A percentile compares a stretch with the other conserved stretches of the same genome.
Conservation (phyloP, 345 rosid genomes). For the Nephelium lappaceum region DNA sequence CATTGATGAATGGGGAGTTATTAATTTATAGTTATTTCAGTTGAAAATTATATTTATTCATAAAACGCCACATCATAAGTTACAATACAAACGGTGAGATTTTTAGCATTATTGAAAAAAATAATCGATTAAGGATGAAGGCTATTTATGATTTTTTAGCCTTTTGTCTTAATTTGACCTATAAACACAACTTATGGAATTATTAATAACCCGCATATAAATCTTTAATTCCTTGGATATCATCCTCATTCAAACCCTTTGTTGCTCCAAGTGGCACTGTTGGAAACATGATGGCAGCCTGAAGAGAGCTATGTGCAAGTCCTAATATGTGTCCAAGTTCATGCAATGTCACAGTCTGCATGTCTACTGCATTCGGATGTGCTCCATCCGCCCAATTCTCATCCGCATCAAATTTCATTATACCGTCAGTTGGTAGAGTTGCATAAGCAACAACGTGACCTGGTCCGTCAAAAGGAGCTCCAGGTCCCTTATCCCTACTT, state of each 20-base stretch:
- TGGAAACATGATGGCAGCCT: slow-evolving; percentile 15
- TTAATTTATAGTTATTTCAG: no score
- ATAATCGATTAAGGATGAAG: no score
- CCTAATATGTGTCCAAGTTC: slow-evolving; percentile 19
- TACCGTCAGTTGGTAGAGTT: not conserved
- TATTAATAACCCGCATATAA: not conserved
- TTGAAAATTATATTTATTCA: no score
- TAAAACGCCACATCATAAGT: no score
- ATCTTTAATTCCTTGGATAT: slow-evolving; percentile 11
- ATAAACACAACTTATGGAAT: not conserved
- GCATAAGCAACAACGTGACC: not conserved
- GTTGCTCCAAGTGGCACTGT: fast-evolving
- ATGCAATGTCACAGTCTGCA: slow-evolving; percentile 16
- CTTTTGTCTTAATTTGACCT: no score
- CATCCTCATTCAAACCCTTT: slow-evolving; percentile 12
- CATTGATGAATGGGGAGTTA: no score
- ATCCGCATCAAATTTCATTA: slow-evolving; percentile 1
- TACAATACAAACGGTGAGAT: no score
- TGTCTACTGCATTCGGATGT: not conserved
- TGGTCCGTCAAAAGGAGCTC: slow-evolving; percentile 9
- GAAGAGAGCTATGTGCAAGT: not conserved
- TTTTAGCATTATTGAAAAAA: no score
- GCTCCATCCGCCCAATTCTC: slow-evolving; percentile 6
- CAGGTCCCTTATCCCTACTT: not conserved
- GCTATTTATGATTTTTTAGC: no score